A percentile compares a stretch with the other conserved stretches of the same genome.
These are phyloP conservation scores for Maudiozyma turicensis DNA, from an alignment of 805 yeast genomes.

Conservation along the genomic window DNA sequence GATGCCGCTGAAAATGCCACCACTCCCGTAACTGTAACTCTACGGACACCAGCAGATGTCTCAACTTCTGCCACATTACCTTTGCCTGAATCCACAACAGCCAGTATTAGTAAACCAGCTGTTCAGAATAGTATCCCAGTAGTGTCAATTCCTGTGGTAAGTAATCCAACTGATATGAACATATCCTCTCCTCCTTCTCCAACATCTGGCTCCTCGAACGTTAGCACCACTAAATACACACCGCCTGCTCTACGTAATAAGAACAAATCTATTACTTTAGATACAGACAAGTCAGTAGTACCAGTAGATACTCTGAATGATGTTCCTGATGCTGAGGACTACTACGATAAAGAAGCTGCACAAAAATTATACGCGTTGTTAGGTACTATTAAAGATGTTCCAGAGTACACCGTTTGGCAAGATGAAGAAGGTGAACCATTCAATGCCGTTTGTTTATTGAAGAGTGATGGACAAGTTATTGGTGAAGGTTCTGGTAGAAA, in stretches of 20 bases:
- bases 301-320: not conserved
- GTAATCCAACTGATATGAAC: not conserved
- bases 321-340: not conserved
- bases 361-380: conserved; percentile 7
- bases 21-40: not conserved
- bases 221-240: not conserved
- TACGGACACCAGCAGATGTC: not conserved
- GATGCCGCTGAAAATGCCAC: not conserved
- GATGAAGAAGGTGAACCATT: conserved; percentile 2
- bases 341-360: conserved; percentile 6
- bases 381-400: conserved; percentile 7
- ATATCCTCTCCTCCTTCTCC: not conserved
- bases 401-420: conserved; percentile 4
- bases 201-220: not conserved
- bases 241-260: not conserved
- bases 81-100: not conserved
- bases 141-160: not conserved
- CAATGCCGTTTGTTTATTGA: conserved; percentile 8
- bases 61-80: not conserved
- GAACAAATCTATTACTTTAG: not conserved
- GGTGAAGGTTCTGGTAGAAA: conserved; percentile 16
- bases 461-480: conserved; percentile 8
- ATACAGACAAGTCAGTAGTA: not conserved
- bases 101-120: not conserved
- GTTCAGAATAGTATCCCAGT: too few relatives aligned